phyloP scores from a whole-genome alignment of 768 basidiomycete species.

The Stropharia rugosoannulata region DNA sequence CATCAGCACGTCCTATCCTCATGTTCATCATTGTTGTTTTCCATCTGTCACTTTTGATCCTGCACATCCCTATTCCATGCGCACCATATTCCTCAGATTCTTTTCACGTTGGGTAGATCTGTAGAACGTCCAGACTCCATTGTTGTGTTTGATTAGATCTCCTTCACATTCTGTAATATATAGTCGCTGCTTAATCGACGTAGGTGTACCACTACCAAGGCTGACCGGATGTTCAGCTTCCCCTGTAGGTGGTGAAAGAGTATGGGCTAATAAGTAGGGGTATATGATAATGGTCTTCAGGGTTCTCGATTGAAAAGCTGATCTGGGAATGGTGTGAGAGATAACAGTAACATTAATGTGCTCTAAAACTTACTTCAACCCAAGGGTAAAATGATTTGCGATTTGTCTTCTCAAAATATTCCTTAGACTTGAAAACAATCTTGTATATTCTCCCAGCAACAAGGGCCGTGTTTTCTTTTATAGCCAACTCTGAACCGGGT shows the following conservation, averaged over 20 bases:
- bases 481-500: constrained; percentile 41
- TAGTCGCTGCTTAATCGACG: constrained; percentile 24
- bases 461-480: constrained; percentile 43
- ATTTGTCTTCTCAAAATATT: constrained; percentile 69
- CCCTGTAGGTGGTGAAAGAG: constrained; percentile 90
- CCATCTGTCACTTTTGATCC: constrained; percentile 27
- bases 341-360: background rate
- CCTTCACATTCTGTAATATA: constrained; percentile 21
- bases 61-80: constrained; percentile 31
- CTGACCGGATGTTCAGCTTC: constrained; percentile 52
- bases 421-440: constrained; percentile 79
- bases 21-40: constrained; percentile 23
- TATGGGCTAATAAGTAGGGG: constrained; percentile 91
- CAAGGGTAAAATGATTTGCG: constrained; percentile 84
- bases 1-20: constrained; percentile 15
- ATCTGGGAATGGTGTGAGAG: constrained; percentile 49
- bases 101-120: constrained; percentile 30
- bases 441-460: constrained; percentile 70
- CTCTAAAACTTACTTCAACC: constrained; percentile 65
- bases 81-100: constrained; percentile 25
- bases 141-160: constrained; percentile 19
- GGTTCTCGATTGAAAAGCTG: constrained; percentile 68
- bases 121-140: constrained; percentile 29
- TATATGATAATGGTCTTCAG: constrained; percentile 86
- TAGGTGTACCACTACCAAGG: constrained; percentile 18